Evolutionary conservation across 2,329 filamentous ascomycete genomes (phyloP).

Genomic region (Penicillium sp.): DNA sequence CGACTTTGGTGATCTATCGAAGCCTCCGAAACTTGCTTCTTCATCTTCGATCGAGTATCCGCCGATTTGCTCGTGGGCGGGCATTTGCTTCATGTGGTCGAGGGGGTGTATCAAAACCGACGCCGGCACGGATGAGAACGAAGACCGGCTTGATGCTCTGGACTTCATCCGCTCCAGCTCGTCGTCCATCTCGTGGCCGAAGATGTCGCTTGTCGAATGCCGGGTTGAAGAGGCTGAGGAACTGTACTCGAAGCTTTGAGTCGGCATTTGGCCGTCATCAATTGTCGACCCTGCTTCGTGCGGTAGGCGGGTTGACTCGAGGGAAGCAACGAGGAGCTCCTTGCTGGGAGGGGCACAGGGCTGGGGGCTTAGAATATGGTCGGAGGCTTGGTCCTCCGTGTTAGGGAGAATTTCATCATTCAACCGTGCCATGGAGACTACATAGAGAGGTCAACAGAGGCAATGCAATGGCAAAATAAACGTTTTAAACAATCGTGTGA

Average conservation of each 20-base stretch:
- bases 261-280: slow-evolving; percentile 21
- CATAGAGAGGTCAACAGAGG: neutral
- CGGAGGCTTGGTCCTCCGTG: slow-evolving; percentile 12
- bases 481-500: neutral
- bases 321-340: slow-evolving; percentile 19
- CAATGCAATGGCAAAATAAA: neutral
- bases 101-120: slow-evolving; percentile 39
- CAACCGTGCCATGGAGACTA: slow-evolving; percentile 19
- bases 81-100: slow-evolving; percentile 26
- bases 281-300: slow-evolving; percentile 13
- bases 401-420: slow-evolving; percentile 13
- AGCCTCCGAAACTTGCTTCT: slow-evolving; percentile 25
- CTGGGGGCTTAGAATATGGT: slow-evolving; percentile 26
- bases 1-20: slow-evolving; percentile 23
- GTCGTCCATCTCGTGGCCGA: slow-evolving; percentile 30
- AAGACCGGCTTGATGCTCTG: slow-evolving; percentile 42
- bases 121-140: slow-evolving; percentile 43
- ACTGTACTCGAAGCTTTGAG: slow-evolving; percentile 34
- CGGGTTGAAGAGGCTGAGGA: slow-evolving; percentile 38
- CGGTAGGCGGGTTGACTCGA: slow-evolving; percentile 21
- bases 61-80: slow-evolving; percentile 22
- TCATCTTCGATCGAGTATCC: slow-evolving; percentile 26
- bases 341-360: slow-evolving; percentile 20
- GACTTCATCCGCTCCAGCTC: slow-evolving; percentile 30
- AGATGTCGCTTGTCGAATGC: slow-evolving; percentile 30